A percentile compares a stretch with the other conserved stretches of the same genome.
These are phyloP conservation scores for Lycium ferocissimum DNA, from an alignment of 257 asterid species.

Conservation along the genomic window DNA sequence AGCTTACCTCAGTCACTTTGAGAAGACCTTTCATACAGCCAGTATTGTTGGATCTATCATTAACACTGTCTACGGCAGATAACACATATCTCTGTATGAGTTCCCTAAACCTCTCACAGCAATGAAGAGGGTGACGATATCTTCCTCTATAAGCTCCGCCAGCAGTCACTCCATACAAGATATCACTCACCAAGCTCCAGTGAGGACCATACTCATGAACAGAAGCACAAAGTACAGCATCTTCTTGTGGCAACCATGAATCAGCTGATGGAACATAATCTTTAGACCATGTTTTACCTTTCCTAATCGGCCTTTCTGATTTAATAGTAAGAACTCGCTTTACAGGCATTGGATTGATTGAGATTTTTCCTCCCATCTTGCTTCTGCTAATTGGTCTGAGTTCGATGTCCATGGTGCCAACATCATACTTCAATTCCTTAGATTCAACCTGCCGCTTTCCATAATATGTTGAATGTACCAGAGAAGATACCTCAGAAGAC, in stretches of 20 bases:
- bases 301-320: constrained; percentile 78
- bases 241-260: constrained; percentile 86
- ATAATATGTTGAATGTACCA: constrained; percentile 48
- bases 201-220: constrained; percentile 91
- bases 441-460: constrained; percentile 60
- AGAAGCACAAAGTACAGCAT: constrained; percentile 77
- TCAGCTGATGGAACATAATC: constrained; percentile 80
- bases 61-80: constrained; percentile 61
- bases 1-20: constrained; percentile 87
- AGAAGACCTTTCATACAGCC: constrained; percentile 81
- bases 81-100: constrained; percentile 80
- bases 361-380: constrained; percentile 71
- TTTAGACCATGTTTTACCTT: constrained; percentile 64
- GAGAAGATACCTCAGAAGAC: constrained; percentile 52
- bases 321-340: constrained; percentile 73
- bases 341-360: constrained; percentile 67
- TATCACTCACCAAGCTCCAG: constrained; percentile 88
- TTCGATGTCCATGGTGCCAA: constrained; percentile 58
- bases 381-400: constrained; percentile 61
- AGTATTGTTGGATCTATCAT: constrained; percentile 64
- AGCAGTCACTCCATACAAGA: constrained; percentile 67
- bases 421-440: constrained; percentile 55
- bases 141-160: constrained; percentile 89
- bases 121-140: constrained; percentile 86
- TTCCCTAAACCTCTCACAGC: constrained; percentile 96